Evolutionary conservation across 257 asterid genomes (phyloP), one percentile per base, ranked within the genome.

Genomic region (Solanum sejunctum): DNA sequence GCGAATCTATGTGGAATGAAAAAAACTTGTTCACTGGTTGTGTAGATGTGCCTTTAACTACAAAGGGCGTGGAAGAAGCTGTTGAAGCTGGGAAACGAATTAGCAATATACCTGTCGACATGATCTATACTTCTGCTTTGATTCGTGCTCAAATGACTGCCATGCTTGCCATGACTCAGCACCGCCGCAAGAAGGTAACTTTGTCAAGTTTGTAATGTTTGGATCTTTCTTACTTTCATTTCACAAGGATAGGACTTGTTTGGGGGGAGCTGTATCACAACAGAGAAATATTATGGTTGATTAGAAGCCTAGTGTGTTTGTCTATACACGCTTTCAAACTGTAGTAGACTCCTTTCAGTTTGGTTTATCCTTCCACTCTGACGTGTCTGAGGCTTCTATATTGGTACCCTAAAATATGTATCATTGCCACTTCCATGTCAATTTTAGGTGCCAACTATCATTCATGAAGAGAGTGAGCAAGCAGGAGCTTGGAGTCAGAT

Each of bases 141-240:
- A 94, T 97, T 85, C 99, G 99, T 85, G 99, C 99, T 0, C 98
- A 97, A 83, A 97, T 97, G 98, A 97, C 99, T 78, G 98, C 99
- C 55, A 94, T 97, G 99, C 96, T 97, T 87, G 98, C 98, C 89
- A 94, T 97, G 98, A 94, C 98, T 32, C 96, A 97, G 90, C 99
- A 97, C 92, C 97, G 98, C 52, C 93, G 98, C 89, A 94, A 93
- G 92, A 97, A 95, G 97, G 99, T 97, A 86, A 78, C 9, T 17
- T 26, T 54, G 49, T 78, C 28, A 75, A 26, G 64, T 21, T 77
- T 78, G 83, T 52, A 26, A 52, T 21, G 16, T 52, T 77, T 51
- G 64, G 64, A 26, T 0, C 52, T 26, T 16, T 41, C 82, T 70
- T 70, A 39, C 23, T 18, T 41, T 20, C 79, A 18, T 39, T 36